These are phyloP conservation scores for Pleurotus platypus DNA, from an alignment of 768 basidiomycete species.

Conservation along the genomic window DNA sequence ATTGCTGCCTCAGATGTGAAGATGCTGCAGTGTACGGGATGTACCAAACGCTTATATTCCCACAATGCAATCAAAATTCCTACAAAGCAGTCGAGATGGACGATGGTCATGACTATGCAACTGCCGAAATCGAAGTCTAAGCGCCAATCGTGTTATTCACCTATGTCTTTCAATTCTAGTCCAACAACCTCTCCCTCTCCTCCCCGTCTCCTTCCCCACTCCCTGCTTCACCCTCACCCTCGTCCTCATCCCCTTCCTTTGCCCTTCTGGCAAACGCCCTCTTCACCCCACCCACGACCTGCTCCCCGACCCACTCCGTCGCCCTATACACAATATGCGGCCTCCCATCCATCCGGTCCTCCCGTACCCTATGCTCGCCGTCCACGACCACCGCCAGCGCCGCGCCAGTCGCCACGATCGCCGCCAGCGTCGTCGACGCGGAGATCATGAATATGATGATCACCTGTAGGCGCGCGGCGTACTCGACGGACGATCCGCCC, in stretches of 20 bases:
- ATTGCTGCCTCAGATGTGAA: no score
- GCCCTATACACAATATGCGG: constrained; percentile 19
- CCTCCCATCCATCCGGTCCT: constrained; percentile 56
- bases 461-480: constrained; percentile 86
- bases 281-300: background rate
- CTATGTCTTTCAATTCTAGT: background rate
- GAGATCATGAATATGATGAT: constrained; percentile 95
- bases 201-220: background rate
- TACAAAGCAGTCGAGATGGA: no score
- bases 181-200: background rate
- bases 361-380: constrained; percentile 56
- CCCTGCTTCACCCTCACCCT: background rate
- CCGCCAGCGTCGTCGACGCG: constrained; percentile 68
- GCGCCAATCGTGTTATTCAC: no score
- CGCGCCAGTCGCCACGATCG: constrained; percentile 59
- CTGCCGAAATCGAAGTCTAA: no score
- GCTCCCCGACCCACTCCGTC: constrained; percentile 13
- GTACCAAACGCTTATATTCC: no score
- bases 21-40: no score
- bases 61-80: no score
- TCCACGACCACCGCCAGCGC: constrained; percentile 67
- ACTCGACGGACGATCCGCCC: constrained; percentile 79
- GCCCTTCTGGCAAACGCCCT: background rate
- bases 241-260: background rate
- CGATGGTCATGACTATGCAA: no score